Evolutionary conservation across 1,139 yeast species (phyloP), one percentile per base, ranked within the genome.

Genomic region (Diutina neorugosa): DNA sequence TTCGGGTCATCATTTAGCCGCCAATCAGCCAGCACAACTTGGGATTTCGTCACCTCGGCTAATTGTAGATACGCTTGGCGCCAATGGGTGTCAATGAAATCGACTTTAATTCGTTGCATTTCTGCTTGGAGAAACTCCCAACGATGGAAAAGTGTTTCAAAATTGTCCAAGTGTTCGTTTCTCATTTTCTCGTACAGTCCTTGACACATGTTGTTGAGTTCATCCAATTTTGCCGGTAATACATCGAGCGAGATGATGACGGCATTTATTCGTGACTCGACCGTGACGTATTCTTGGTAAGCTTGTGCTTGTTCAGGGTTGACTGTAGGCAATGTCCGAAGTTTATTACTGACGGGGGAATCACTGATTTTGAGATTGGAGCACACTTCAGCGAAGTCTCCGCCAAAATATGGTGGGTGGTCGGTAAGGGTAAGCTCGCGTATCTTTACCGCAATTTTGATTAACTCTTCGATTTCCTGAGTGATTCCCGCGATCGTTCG

Each of bases 161-260:
- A 46, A 18, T 25, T 27, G 21, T 34, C 25, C 20, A 46, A 40
- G 27, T 27, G 40, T 11, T 46, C 50, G n/a, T 46, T 34, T 16
- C 50, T n/a, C 50, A 46, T 27, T 5, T 5, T n/a, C 12, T 25
- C 50, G 21, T 27, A 27, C 23, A n/a, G 41, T 1, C 40, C 50
- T 4, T 46, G 37, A 27, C 50, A 46, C 50, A 46, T 46, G n/a
- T n/a, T 27, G 16, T 46, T 46, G 9, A 46, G 50, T 14, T 46
- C 50, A 16, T 46, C 50, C 14, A 46, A 16, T 14, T 46, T 25
- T 12, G 9, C 21, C 21, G 50, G 50, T 20, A 46, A 46, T 9
- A 46, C 16, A 12, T 46, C 50, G 14, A 46, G 27, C 18, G 41
- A 27, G 2, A 46, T 46, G 14, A 27, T 9, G 21, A 46, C 50